These are phyloP conservation scores for Exophiala viscosa DNA, from an alignment of 2,329 filamentous ascomycete genomes.

Conservation along the genomic window DNA sequence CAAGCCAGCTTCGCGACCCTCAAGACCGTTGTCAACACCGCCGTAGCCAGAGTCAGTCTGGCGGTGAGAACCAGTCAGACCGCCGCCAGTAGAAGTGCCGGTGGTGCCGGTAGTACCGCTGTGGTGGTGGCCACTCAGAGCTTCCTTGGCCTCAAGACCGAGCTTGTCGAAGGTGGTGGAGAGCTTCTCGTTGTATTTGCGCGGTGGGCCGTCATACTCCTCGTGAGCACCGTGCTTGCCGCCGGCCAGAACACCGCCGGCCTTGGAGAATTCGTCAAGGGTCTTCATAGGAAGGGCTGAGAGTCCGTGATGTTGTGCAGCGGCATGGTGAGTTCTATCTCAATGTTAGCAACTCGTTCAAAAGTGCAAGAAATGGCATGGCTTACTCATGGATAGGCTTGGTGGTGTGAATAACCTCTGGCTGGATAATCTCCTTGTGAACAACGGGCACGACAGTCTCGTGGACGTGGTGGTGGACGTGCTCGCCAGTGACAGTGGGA, in stretches of 20 bases:
- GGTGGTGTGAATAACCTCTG: slow-evolving; percentile 63
- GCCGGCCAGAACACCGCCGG: slow-evolving; percentile 54
- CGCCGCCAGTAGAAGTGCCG: slow-evolving; percentile 4
- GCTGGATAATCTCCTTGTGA: slow-evolving; percentile 64
- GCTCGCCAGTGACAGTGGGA: slow-evolving; percentile 56
- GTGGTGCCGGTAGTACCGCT: slow-evolving; percentile 4
- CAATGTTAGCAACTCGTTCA: slow-evolving; percentile 38
- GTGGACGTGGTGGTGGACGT: slow-evolving; percentile 59
- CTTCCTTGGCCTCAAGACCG: slow-evolving; percentile 1
- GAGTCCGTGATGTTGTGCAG: slow-evolving; percentile 62
- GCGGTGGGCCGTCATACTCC: slow-evolving; percentile 51
- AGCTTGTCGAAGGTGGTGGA: slow-evolving; percentile 18
- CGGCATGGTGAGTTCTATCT: slow-evolving; percentile 56
- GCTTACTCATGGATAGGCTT: slow-evolving; percentile 64
- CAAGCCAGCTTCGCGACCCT: neutral
- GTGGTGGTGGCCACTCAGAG: neutral
- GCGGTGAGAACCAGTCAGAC: slow-evolving; percentile 2
- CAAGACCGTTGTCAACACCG: slow-evolving; percentile 2
- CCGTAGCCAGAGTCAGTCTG: slow-evolving; percentile 15
- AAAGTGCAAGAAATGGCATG: neutral
- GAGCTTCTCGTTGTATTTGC: slow-evolving; percentile 27
- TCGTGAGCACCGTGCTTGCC: slow-evolving; percentile 35
- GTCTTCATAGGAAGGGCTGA: slow-evolving; percentile 62
- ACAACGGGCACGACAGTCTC: slow-evolving; percentile 69
- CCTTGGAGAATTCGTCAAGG: slow-evolving; percentile 60